phyloP scores from a whole-genome alignment of 2,329 filamentous ascomycete species.

The Apiospora hydei region DNA sequence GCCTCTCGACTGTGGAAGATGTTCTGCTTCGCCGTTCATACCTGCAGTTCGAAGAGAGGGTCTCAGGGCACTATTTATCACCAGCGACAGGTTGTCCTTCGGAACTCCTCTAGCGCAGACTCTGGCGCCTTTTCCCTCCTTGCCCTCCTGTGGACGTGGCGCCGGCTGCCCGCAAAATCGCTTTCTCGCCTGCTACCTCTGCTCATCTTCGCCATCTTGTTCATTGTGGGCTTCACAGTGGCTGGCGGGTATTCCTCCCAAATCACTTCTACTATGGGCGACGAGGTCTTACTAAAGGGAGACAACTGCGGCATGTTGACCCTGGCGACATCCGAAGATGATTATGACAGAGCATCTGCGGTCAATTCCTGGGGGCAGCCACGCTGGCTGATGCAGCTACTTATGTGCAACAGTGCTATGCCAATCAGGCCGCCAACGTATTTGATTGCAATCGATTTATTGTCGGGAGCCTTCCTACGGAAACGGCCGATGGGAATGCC shows the following conservation, averaged over 20 bases:
- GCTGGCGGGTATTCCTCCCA: conserved; percentile 15
- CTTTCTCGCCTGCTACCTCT: not conserved
- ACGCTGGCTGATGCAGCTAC: too few species aligned
- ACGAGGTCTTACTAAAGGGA: not conserved
- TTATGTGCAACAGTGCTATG: too few species aligned
- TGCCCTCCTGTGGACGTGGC: conserved; percentile 24
- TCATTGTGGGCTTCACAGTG: conserved; percentile 7
- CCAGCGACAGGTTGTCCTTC: conserved; percentile 31
- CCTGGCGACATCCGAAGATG: too few species aligned
- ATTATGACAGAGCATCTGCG: too few species aligned
- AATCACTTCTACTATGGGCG: conserved; percentile 2
- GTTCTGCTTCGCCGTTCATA: conserved; percentile 26
- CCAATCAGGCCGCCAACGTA: too few species aligned
- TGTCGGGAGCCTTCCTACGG: too few species aligned
- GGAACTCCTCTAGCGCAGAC: conserved; percentile 31
- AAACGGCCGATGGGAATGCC: too few species aligned
- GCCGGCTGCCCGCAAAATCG: not conserved
- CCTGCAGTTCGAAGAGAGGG: conserved; percentile 21
- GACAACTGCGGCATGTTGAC: not conserved
- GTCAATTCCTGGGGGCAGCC: too few species aligned
- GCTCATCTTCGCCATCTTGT: not conserved
- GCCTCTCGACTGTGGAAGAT: conserved; percentile 32
- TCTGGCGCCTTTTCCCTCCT: conserved; percentile 25
- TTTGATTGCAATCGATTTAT: too few species aligned
- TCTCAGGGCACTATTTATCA: conserved; percentile 28